Evolutionary conservation across 257 asterid genomes (phyloP).

Genomic region (Eustoma russellianum): DNA sequence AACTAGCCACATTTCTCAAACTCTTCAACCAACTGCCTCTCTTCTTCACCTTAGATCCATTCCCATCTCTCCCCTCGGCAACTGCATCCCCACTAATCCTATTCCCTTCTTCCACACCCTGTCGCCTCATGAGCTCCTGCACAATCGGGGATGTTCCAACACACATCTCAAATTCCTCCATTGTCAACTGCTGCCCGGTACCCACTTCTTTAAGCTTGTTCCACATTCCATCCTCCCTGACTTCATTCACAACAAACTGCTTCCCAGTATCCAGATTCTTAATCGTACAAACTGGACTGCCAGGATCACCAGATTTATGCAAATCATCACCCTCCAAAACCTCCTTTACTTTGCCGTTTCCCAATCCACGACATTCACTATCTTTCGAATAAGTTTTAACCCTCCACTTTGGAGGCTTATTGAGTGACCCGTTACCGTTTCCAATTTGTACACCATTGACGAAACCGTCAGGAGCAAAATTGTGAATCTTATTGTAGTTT

Average conservation of each 20-base stretch:
- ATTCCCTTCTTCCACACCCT: conserved; percentile 70
- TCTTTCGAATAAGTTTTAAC: conserved; percentile 13
- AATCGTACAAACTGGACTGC: conserved; percentile 49
- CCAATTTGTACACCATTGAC: conserved; percentile 8
- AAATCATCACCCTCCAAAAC: conserved; percentile 12
- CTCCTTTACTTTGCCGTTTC: conserved; percentile 8
- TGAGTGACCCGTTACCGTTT: conserved; percentile 21
- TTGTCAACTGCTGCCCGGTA: conserved; percentile 85
- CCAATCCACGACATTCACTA: conserved; percentile 18
- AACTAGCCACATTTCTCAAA: conserved; percentile 62
- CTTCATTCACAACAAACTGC: conserved; percentile 90
- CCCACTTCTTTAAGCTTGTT: conserved; percentile 83
- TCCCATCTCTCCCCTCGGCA: conserved; percentile 42
- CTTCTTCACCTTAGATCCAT: conserved; percentile 55
- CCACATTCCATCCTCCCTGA: conserved; percentile 92
- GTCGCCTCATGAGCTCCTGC: conserved; percentile 96
- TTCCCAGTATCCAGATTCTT: conserved; percentile 91
- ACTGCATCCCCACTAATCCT: conserved; percentile 41
- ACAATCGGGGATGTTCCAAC: conserved; percentile 97
- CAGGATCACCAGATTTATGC: conserved; percentile 27
- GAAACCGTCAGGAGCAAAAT: background rate
- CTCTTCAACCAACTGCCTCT: conserved; percentile 79
- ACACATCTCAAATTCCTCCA: conserved; percentile 88
- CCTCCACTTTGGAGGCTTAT: conserved; percentile 35
- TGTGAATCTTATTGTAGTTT: conserved; percentile 9